Conservation (phyloP, 1,284 basidiomycete genomes). For the Leccinum griseonigrum region DNA sequence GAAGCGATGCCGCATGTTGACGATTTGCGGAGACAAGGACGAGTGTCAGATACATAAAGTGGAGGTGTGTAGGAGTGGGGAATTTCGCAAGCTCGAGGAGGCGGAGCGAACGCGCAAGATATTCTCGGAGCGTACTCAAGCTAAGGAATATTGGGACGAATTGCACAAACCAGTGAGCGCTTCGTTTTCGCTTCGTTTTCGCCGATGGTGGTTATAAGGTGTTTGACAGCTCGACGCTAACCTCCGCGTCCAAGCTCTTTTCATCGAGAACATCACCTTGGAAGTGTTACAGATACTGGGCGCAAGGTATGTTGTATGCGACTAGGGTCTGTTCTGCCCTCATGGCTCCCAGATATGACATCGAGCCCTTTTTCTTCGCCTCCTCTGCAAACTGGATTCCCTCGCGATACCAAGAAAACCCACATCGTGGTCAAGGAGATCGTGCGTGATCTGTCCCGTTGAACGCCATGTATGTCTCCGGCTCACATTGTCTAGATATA, state of each 20-base stretch:
- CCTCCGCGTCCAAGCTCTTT: constrained; percentile 44
- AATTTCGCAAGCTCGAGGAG: constrained; percentile 14
- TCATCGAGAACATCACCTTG: constrained; percentile 45
- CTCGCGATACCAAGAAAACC: constrained; percentile 48
- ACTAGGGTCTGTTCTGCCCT: background rate
- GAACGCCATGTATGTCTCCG: background rate
- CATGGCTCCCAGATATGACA: constrained; percentile 22
- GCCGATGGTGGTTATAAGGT: background rate
- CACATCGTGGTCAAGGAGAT: constrained; percentile 37
- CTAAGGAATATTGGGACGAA: constrained; percentile 19
- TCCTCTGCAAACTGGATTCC: constrained; percentile 58
- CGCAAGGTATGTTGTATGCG: constrained; percentile 35
- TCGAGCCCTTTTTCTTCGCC: constrained; percentile 60
- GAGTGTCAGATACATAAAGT: constrained; percentile 40
- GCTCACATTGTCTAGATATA: constrained; percentile 36
- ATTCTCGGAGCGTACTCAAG: constrained; percentile 1
- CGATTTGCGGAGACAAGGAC: constrained; percentile 22
- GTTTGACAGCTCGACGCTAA: constrained; percentile 29
- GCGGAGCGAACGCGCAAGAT: constrained; percentile 4
- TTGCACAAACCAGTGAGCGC: constrained; percentile 18
- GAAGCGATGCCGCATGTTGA: constrained; percentile 37
- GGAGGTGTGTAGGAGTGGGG: constrained; percentile 40
- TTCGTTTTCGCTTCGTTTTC: background rate
- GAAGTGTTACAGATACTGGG: constrained; percentile 50
- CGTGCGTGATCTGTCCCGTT: constrained; percentile 37